Conservation (phyloP, 2,329 filamentous ascomycete species). For the Ophiosphaerella herpotricha region DNA sequence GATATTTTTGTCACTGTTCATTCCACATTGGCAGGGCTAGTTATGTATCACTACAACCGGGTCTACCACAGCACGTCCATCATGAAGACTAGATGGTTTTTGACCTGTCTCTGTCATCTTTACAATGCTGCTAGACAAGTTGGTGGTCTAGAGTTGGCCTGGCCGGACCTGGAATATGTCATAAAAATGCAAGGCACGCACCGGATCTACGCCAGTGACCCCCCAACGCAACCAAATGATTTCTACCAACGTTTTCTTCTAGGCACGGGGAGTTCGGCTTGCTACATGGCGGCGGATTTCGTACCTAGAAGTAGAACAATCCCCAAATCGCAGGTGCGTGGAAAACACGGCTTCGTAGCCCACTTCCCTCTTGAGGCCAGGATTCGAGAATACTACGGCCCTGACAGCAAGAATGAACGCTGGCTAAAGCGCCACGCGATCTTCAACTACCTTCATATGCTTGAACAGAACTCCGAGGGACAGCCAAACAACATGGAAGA, state of each 20-base stretch:
- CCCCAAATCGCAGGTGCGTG: background rate
- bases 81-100: conserved; percentile 18
- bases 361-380: conserved; percentile 12
- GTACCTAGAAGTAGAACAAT: background rate
- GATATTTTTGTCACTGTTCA: conserved; percentile 12
- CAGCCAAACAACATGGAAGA: background rate
- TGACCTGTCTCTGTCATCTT: conserved; percentile 17
- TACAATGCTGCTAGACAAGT: conserved; percentile 25
- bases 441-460: conserved; percentile 15
- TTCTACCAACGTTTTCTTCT: conserved; percentile 13
- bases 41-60: conserved; percentile 13
- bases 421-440: conserved; percentile 23
- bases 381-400: conserved; percentile 14
- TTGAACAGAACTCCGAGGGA: background rate
- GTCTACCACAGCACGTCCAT: conserved; percentile 13
- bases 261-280: conserved; percentile 4
- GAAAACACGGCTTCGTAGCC: conserved; percentile 14
- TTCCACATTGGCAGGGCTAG: conserved; percentile 16
- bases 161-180: conserved; percentile 26
- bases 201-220: conserved; percentile 19
- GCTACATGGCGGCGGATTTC: conserved; percentile 8
- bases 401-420: conserved; percentile 6
- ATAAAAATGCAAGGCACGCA: conserved; percentile 18
- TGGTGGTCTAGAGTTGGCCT: conserved; percentile 14
- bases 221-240: conserved; percentile 15